A percentile compares a stretch with the other conserved stretches of the same genome.
Evolutionary conservation across 106 monocot species (phyloP).

Genomic region (Platanthera guangdongensis): DNA sequence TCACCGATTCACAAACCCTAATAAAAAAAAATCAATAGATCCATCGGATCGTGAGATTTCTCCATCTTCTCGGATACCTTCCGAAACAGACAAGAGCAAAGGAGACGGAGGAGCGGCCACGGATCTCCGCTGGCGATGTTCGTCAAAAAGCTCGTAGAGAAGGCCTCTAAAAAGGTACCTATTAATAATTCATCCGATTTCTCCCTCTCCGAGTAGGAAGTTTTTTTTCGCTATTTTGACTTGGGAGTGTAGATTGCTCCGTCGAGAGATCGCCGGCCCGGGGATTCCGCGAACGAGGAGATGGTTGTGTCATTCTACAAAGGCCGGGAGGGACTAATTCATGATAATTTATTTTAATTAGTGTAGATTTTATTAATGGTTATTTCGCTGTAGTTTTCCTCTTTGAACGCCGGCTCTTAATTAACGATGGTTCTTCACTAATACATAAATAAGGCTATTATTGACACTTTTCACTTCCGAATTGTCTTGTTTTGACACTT

Average conservation of each 20-base stretch:
- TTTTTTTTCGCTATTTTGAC: not conserved
- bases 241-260: not conserved
- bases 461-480: not conserved
- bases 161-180: constrained; percentile 8
- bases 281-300: not conserved
- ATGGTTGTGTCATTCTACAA: not conserved
- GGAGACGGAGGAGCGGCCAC: not conserved
- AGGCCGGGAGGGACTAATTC: not conserved
- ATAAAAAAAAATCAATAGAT: too few species aligned
- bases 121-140: constrained; percentile 1
- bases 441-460: not conserved
- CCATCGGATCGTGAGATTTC: not conserved
- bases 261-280: not conserved
- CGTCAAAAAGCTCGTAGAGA: constrained; percentile 7
- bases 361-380: not conserved
- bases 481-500: not conserved
- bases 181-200: not conserved
- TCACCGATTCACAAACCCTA: not conserved
- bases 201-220: not conserved
- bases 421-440: not conserved
- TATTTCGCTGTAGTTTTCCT: too few species aligned
- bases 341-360: not conserved
- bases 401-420: not conserved
- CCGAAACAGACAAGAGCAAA: not conserved
- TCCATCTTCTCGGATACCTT: not conserved